A percentile compares a stretch with the other conserved stretches of the same genome.
Conservation (phyloP, 768 basidiomycete genomes). For the Lentinula sp. region DNA sequence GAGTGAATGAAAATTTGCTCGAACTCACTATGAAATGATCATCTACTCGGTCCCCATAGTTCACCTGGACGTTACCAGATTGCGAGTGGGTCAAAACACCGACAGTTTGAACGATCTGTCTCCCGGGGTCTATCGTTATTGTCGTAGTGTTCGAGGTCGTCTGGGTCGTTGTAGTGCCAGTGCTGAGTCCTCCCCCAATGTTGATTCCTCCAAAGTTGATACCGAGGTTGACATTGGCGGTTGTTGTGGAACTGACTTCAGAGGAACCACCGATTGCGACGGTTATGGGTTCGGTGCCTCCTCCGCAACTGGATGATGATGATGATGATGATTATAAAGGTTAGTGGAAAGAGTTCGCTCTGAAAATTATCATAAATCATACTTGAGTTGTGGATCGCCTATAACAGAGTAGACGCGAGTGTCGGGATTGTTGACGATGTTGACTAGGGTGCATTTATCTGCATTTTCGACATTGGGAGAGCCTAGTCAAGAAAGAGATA, state of each 20-base stretch:
- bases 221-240: constrained; percentile 1
- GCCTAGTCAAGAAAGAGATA: neutral
- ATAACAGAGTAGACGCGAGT: neutral
- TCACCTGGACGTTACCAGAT: constrained; percentile 7
- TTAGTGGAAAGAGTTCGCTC: no score
- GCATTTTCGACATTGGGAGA: constrained; percentile 6
- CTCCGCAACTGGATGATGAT: constrained; percentile 2
- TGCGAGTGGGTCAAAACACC: constrained; percentile 5
- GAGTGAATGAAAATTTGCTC: neutral
- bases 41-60: constrained; percentile 5
- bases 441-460: constrained; percentile 8
- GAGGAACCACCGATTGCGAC: constrained; percentile 2
- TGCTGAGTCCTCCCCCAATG: constrained; percentile 6
- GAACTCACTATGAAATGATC: constrained; percentile 7
- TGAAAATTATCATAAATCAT: neutral
- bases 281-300: constrained; percentile 1
- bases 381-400: constrained; percentile 5
- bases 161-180: neutral
- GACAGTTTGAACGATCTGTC: constrained; percentile 6
- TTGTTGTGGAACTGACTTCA: neutral
- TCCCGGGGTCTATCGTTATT: neutral
- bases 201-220: neutral
- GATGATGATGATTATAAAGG: no score
- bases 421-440: constrained; percentile 9
- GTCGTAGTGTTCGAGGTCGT: constrained; percentile 3